phyloP scores from a whole-genome alignment of 257 asterid species.

The Rehmannia glutinosa region DNA sequence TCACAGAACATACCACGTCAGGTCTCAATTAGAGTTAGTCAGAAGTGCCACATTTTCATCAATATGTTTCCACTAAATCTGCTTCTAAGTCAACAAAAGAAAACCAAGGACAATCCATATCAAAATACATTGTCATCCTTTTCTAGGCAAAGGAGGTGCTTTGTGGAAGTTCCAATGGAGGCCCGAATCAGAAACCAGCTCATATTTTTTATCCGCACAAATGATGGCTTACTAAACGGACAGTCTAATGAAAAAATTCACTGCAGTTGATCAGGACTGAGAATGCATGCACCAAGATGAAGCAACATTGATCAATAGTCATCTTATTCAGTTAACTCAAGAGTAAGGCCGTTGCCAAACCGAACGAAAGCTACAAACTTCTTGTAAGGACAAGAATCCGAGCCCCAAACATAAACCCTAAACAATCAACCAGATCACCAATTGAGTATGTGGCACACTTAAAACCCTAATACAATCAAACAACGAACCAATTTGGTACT shows the following conservation, averaged over 20 bases:
- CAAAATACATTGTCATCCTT: neutral
- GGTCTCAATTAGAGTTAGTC: neutral
- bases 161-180: neutral
- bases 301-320: slow-evolving; percentile 7
- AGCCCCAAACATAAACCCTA: slow-evolving; percentile 1
- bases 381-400: neutral
- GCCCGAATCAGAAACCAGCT: neutral
- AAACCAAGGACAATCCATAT: neutral
- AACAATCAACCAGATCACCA: neutral
- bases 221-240: neutral
- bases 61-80: neutral
- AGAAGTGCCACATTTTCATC: neutral
- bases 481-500: neutral
- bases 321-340: neutral
- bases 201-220: neutral
- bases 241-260: no score
- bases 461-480: neutral
- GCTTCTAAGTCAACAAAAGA: neutral
- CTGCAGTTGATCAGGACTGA: neutral
- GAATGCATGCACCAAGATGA: slow-evolving; percentile 7
- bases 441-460: neutral
- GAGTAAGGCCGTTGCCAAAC: neutral
- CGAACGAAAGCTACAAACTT: neutral
- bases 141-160: neutral
- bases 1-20: neutral